Base-by-base conservation (phyloP, 176 grass and related monocot genomes). In the Musa troglodytarum region DNA sequence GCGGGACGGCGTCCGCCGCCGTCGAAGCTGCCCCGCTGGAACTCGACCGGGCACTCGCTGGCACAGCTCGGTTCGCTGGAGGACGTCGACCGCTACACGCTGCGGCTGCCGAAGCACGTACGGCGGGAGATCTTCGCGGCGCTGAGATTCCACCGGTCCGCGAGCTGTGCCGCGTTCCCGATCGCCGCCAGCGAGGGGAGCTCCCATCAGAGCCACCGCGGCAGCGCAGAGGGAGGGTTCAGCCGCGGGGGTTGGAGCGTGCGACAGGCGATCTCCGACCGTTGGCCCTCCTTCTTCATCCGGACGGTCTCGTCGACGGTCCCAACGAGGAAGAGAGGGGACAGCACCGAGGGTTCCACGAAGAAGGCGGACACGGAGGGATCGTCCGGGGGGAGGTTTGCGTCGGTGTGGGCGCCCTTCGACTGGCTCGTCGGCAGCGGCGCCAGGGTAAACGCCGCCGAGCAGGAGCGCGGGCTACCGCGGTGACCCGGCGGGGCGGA, bases 51-150 rank as follows among this genome's bases (percentile, higher is more conserved):
- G 0, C 80, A 89, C 74, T 72, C 57, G 17, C 43, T 65, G 16
- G 26, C 43, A 49, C 68, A 13, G 20, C 49, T 8, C 56, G 51
- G 65, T 52, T 26, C 64, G 73, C 28, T 65, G 64, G 84, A 86
- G 61, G 19, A 43, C 29, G 17, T 70, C 68, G 68, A 70, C 49
- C 78, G 75, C 23, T 86, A 83, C 78, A 76, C 78, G 52, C 71
- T 89, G 84, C 65, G 78, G 24, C 75, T 89, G 58, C 87, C 81
- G 52, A 81, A 89, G 71, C 84, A 89, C 65, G 84, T 89, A 11
- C 84, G 81, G 13, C 34, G 53, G 3, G 76, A 86, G 88, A 81
- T 89, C 51, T 61, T 89, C 49, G 75, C 81, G 62, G 80, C 84
- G 17, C 83, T 74, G 77, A 71, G 74, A 69, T 76, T 86, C 16